Conservation (phyloP, 257 asterid genomes). For the Primulina eburnea region DNA sequence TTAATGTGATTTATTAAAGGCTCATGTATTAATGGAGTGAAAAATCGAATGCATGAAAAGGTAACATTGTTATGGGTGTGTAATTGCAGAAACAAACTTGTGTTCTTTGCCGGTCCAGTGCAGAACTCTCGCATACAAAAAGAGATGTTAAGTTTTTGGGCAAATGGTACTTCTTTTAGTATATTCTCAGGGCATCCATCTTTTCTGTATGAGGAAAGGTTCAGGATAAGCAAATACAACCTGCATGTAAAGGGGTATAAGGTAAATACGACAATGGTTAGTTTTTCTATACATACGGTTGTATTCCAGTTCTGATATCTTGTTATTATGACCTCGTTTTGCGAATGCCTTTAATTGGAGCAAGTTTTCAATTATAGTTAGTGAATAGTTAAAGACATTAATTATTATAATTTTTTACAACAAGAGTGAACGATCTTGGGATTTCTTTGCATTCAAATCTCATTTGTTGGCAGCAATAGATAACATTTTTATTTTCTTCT, state of each 20-base stretch:
- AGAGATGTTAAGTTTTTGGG: conserved; percentile 49
- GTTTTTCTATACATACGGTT: conserved; percentile 76
- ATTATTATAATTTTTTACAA: no score
- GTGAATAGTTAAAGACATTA: neutral
- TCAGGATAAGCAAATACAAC: conserved; percentile 66
- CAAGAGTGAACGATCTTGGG: no score
- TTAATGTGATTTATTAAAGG: neutral
- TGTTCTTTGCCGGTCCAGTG: conserved; percentile 69
- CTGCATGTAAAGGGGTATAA: conserved; percentile 82
- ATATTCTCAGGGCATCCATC: conserved; percentile 50
- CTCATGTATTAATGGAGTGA: neutral
- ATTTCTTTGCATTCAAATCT: no score
- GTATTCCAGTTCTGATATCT: conserved; percentile 72
- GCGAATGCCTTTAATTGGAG: conserved; percentile 68
- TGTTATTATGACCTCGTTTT: conserved; percentile 72
- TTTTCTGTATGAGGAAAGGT: conserved; percentile 63
- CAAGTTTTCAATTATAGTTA: conserved; percentile 57
- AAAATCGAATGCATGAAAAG: no score
- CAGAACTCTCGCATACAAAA: conserved; percentile 58
- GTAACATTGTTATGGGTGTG: conserved; percentile 12
- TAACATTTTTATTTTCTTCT: no score
- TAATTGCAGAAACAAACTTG: conserved; percentile 51
- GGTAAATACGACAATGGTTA: conserved; percentile 81
- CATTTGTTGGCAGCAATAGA: no score
- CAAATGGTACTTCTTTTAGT: conserved; percentile 52